These are phyloP conservation scores for Pseudoperonospora humuli DNA, from an alignment of 352 stramenopile species.

Conservation along the genomic window DNA sequence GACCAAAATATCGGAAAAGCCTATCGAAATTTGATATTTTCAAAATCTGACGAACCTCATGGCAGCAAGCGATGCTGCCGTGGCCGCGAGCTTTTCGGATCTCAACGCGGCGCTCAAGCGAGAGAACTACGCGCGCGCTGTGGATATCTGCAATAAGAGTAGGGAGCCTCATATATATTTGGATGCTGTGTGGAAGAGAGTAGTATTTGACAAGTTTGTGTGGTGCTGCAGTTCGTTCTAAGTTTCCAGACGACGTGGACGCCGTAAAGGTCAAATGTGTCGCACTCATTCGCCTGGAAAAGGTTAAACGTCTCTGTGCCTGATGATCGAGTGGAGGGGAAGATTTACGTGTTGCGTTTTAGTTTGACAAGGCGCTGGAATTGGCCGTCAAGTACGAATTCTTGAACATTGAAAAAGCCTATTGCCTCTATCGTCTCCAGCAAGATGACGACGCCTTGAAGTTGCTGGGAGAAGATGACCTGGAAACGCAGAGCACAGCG, in stretches of 20 bases:
- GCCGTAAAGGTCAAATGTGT: conserved; percentile 80
- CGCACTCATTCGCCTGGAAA: conserved; percentile 71
- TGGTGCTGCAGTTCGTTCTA: conserved; percentile 47
- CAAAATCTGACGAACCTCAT: no score
- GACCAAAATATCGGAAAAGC: no score
- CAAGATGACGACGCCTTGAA: conserved; percentile 56
- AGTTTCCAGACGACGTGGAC: conserved; percentile 61
- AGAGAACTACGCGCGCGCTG: conserved; percentile 69
- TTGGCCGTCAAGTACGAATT: conserved; percentile 62
- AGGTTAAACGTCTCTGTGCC: conserved; percentile 29
- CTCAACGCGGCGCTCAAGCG: conserved; percentile 64
- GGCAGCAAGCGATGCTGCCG: conserved; percentile 11
- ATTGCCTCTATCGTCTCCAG: conserved; percentile 80
- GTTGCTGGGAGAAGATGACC: conserved; percentile 20
- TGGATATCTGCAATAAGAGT: conserved; percentile 88
- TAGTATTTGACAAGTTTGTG: conserved; percentile 6
- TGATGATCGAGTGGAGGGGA: background rate
- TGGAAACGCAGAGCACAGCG: conserved; percentile 30
- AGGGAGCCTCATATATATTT: background rate
- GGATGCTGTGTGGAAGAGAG: background rate
- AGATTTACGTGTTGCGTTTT: background rate
- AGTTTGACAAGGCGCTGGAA: conserved; percentile 84
- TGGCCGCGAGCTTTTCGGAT: conserved; percentile 60
- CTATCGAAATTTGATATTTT: no score
- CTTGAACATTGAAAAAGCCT: conserved; percentile 55